These are phyloP conservation scores for Ambrosia trifida DNA, from an alignment of 129 eudicot genomes.

Conservation along the genomic window DNA sequence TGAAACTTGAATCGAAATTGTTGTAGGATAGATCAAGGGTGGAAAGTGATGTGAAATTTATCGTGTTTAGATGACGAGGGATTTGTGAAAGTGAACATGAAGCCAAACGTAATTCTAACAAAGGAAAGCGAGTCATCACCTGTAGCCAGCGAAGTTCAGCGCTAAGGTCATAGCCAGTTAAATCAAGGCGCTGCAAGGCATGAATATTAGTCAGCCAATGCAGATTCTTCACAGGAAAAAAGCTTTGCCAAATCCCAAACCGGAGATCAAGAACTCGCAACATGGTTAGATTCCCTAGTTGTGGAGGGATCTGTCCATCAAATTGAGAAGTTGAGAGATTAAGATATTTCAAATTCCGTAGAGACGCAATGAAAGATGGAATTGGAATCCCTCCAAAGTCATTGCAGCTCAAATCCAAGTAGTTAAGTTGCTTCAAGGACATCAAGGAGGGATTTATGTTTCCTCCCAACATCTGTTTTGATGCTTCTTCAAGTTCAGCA, in stretches of 20 bases:
- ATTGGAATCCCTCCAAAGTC: slow-evolving; percentile 29
- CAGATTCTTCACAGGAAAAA: slow-evolving; percentile 13
- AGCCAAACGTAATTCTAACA: slow-evolving; percentile 30
- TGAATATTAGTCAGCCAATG: slow-evolving; percentile 31
- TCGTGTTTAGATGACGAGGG: slow-evolving; percentile 1
- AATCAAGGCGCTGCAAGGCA: slow-evolving; percentile 20
- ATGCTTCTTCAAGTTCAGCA: slow-evolving; percentile 16
- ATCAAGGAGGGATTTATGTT: slow-evolving; percentile 22
- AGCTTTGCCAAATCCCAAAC: not conserved
- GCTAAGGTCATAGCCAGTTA: slow-evolving; percentile 17
- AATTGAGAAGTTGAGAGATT: slow-evolving; percentile 29
- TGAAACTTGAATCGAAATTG: slow-evolving; percentile 11
- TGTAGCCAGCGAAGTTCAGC: slow-evolving; percentile 31
- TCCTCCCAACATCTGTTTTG: slow-evolving; percentile 28
- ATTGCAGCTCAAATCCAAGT: slow-evolving; percentile 37
- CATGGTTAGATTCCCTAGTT: slow-evolving; percentile 30
- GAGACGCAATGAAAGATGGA: slow-evolving; percentile 25
- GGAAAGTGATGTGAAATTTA: slow-evolving; percentile 25
- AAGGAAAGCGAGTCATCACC: slow-evolving; percentile 37
- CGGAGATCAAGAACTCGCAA: slow-evolving; percentile 27
- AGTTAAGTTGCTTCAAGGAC: slow-evolving; percentile 20
- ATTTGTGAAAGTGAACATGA: slow-evolving; percentile 24
- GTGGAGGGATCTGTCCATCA: slow-evolving; percentile 18
- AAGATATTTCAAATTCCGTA: slow-evolving; percentile 27
- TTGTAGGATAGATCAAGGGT: slow-evolving; percentile 42